Percentiles rank a stretch among this genome's conserved stretches.
Conservation (phyloP, 306 rosid species). For the Castanea sativa region DNA sequence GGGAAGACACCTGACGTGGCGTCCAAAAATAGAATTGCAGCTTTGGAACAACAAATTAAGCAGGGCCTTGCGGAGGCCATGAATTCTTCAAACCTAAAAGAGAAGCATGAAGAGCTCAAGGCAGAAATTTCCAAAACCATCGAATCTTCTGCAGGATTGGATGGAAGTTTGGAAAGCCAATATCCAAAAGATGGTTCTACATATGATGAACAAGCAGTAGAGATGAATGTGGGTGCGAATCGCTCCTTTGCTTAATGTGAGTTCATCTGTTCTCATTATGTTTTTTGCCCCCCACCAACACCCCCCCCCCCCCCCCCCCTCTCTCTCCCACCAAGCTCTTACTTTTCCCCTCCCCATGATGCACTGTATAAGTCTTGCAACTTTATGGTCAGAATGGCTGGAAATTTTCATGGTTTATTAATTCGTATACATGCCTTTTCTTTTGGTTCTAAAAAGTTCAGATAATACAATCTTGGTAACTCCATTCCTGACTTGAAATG, state of each 20-base stretch:
- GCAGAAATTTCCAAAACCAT: slow-evolving; percentile 44
- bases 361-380: background rate
- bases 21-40: slow-evolving; percentile 56
- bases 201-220: slow-evolving; percentile 31
- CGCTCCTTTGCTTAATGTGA: slow-evolving; percentile 54
- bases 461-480: background rate
- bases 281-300: background rate
- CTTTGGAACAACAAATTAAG: slow-evolving; percentile 67
- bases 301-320: background rate
- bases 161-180: slow-evolving; percentile 36
- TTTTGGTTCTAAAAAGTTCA: background rate
- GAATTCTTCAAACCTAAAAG: slow-evolving; percentile 57
- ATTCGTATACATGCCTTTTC: background rate
- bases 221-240: slow-evolving; percentile 46
- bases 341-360: background rate
- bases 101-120: slow-evolving; percentile 56
- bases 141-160: slow-evolving; percentile 34
- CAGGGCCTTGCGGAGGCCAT: slow-evolving; percentile 54
- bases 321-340: background rate
- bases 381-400: background rate
- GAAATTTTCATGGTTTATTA: background rate
- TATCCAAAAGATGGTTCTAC: slow-evolving; percentile 26
- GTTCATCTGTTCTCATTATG: slow-evolving; percentile 33
- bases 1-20: slow-evolving; percentile 52
- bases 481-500: background rate